Base-by-base conservation (phyloP, 805 yeast genomes). In the Cyberlindnera amylophila region DNA sequence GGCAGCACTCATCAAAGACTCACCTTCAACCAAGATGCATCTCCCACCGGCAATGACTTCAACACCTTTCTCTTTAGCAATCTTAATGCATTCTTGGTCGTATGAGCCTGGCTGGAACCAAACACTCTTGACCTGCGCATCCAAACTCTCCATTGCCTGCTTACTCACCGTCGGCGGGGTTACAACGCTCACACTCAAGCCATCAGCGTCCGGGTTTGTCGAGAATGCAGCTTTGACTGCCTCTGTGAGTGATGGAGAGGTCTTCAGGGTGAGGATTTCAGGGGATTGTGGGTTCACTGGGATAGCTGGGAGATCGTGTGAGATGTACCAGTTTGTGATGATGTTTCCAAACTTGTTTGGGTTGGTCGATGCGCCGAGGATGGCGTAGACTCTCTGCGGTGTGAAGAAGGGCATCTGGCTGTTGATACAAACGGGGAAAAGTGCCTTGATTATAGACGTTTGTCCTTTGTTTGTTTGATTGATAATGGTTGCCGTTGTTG, bases 41-140 rank as follows among this genome's bases (percentile, higher is more conserved):
- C 80, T 80, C 15, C 79, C 86, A 52, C 75, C 71, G 11, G 62
- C 66, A 30, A 72, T 67, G 3, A 72, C 65, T 10, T 64, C 62
- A 4, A 67, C 60, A 1, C 52, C 52, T 11, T 61, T 50, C 3
- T 63, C 66, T n/a, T 58, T 38, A 1, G 74, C 71, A 27, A 61
- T 61, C 1, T 71, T 64, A 14, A 82, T 65, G 3, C 75, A 76
- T 11, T 66, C 70, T 3, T 58, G 55, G 53, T 82, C 80, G 51
- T 75, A 85, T 17, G 88, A 75, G 0, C 95, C 95, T 0, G 95
- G 95, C 56, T 86, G 95, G 51, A 84, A 80, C 95, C 95, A 87
- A 13, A 85, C 64, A 1, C 82, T 79, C 52, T 73, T 74, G 13
- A 83, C 63, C 0, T 63, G 42, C 9, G 57, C 55, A 6, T 55